phyloP scores from a whole-genome alignment of 2,329 filamentous ascomycete species.

The Beauveria asiatica region DNA sequence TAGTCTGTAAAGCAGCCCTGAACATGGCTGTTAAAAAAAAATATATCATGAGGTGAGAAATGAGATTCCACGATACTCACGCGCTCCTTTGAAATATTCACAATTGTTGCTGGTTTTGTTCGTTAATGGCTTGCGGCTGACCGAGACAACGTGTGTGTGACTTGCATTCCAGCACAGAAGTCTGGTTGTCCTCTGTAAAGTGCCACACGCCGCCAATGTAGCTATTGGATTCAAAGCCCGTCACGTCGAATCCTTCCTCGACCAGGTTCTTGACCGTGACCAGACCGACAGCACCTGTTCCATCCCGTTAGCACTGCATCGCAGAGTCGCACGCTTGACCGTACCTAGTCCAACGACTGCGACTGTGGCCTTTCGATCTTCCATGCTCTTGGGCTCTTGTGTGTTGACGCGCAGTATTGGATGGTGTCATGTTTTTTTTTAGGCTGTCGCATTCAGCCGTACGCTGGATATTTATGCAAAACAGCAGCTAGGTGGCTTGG shows the following conservation, averaged over 20 bases:
- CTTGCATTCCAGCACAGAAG: conserved; percentile 28
- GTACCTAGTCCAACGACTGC: conserved; percentile 1
- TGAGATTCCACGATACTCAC: conserved; percentile 13
- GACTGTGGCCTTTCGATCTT: background rate
- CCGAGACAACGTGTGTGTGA: background rate
- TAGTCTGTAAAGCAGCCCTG: conserved; percentile 26
- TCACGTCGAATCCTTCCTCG: conserved; percentile 36
- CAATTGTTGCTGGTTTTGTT: conserved; percentile 20
- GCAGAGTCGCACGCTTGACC: background rate
- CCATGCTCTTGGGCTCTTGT: background rate
- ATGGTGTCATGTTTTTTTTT: background rate
- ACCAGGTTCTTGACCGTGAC: conserved; percentile 21
- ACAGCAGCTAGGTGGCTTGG: background rate
- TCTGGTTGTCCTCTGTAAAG: conserved; percentile 29
- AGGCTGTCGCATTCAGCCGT: background rate
- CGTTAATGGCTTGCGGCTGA: background rate
- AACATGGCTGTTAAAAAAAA: conserved; percentile 13
- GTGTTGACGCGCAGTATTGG: background rate
- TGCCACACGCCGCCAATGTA: conserved; percentile 36
- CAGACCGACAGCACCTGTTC: background rate
- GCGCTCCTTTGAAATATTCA: conserved; percentile 25
- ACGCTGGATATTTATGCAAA: background rate
- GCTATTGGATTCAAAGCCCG: conserved; percentile 33
- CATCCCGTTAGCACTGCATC: background rate
- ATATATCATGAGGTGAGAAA: background rate